Conservation (phyloP, 2,329 filamentous ascomycete species). For the Fulvia fulva region DNA sequence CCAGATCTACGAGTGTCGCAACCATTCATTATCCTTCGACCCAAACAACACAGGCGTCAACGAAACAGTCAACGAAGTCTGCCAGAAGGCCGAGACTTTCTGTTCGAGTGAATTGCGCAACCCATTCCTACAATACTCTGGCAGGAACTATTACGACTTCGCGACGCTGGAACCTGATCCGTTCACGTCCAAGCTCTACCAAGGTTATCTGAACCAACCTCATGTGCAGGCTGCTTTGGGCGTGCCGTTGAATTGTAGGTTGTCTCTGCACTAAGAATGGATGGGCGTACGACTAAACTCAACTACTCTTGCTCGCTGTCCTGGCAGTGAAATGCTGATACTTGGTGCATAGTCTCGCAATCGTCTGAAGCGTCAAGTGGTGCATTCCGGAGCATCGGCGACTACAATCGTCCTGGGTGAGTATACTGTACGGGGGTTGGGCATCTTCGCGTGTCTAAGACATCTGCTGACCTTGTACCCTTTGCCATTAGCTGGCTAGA, state of each 20-base stretch:
- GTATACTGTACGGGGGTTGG: no score
- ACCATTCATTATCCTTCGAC: constrained; percentile 45
- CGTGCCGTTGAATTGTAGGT: constrained; percentile 45
- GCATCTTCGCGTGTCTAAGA: no score
- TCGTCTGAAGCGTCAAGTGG: not conserved
- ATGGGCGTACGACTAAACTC: not conserved
- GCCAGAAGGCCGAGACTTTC: constrained; percentile 43
- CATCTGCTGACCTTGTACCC: no score
- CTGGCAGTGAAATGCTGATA: not conserved
- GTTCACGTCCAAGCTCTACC: constrained; percentile 14
- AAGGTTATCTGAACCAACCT: constrained; percentile 45
- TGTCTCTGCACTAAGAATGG: not conserved
- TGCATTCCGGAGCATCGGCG: constrained; percentile 16
- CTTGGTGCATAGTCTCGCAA: not conserved
- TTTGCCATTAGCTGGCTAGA: no score
- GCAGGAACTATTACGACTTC: constrained; percentile 55
- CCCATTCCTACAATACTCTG: constrained; percentile 33
- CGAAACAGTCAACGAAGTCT: constrained; percentile 38
- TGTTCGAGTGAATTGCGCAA: constrained; percentile 47
- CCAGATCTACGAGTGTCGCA: constrained; percentile 49
- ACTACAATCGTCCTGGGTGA: constrained; percentile 16
- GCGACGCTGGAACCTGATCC: constrained; percentile 46
- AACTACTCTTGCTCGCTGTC: not conserved
- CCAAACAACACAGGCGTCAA: constrained; percentile 46
- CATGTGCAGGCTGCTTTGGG: constrained; percentile 46